Conservation (phyloP, 305 asterid genomes). For the Coffea humblotiana region DNA sequence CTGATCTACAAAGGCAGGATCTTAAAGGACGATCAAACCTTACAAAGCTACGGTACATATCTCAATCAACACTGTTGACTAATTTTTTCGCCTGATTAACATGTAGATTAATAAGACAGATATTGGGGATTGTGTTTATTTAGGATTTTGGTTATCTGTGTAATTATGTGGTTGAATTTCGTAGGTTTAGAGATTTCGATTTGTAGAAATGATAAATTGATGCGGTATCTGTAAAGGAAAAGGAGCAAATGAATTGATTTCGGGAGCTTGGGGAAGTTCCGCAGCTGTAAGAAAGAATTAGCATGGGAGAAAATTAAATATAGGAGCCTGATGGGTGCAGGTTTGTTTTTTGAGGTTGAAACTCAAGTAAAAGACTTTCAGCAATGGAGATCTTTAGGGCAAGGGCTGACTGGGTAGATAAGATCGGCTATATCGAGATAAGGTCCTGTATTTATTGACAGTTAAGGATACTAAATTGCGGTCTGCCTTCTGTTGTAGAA, state of each 20-base stretch:
- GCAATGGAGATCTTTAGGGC: not conserved
- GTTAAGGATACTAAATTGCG: not conserved
- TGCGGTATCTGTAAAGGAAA: not conserved
- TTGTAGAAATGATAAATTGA: not conserved
- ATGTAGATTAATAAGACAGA: not conserved
- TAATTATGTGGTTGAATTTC: not conserved
- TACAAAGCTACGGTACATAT: conserved; percentile 41
- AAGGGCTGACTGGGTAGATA: not conserved
- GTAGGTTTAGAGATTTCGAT: not conserved
- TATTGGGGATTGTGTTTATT: not conserved
- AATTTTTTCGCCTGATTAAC: not conserved
- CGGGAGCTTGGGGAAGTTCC: not conserved
- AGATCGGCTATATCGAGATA: not conserved
- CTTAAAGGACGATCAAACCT: conserved; percentile 51
- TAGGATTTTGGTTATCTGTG: not conserved
- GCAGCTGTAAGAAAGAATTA: not conserved
- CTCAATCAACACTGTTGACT: not conserved
- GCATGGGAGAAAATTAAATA: not conserved
- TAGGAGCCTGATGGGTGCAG: not conserved
- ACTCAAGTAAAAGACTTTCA: not conserved
- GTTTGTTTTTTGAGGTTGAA: not conserved
- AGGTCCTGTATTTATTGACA: not conserved
- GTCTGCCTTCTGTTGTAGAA: not conserved
- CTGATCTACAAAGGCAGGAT: conserved; percentile 54
- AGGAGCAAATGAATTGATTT: not conserved